A percentile compares a stretch with the other conserved stretches of the same genome.
phyloP scores from a whole-genome alignment of 73 alveolate genomes.

The Paramecium octaurelia region DNA sequence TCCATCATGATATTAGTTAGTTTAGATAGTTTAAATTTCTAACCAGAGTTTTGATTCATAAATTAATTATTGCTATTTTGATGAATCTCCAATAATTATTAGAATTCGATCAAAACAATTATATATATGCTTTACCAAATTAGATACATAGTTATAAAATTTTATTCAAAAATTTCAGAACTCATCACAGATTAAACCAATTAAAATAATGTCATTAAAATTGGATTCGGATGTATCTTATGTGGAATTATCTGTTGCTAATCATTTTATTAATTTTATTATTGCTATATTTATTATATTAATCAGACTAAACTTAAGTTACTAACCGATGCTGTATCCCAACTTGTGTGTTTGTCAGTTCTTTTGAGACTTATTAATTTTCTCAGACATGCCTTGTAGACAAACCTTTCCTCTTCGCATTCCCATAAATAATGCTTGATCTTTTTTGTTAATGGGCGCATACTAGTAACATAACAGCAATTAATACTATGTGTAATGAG shows the following conservation, averaged over 20 bases:
- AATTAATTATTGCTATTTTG: neutral
- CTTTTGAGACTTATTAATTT: slow-evolving; percentile 71
- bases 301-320: slow-evolving; percentile 71
- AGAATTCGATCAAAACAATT: neutral
- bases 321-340: slow-evolving; percentile 86
- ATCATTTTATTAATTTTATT: neutral
- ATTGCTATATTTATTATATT: neutral
- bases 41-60: neutral
- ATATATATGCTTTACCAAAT: too few species aligned
- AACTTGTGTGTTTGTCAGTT: slow-evolving; percentile 76
- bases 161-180: too few species aligned
- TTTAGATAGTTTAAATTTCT: neutral
- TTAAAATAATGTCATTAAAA: neutral
- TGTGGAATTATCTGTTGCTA: neutral
- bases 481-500: slow-evolving; percentile 52
- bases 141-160: too few species aligned
- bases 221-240: neutral
- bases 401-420: slow-evolving; percentile 92
- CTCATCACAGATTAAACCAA: neutral
- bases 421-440: slow-evolving; percentile 81
- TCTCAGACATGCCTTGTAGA: slow-evolving; percentile 86
- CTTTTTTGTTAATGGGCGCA: slow-evolving; percentile 68
- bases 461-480: neutral
- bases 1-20: neutral
- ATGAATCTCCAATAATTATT: neutral